Evolutionary conservation across 352 stramenopile genomes (phyloP).

Genomic region (Phytopythium aichiense): DNA sequence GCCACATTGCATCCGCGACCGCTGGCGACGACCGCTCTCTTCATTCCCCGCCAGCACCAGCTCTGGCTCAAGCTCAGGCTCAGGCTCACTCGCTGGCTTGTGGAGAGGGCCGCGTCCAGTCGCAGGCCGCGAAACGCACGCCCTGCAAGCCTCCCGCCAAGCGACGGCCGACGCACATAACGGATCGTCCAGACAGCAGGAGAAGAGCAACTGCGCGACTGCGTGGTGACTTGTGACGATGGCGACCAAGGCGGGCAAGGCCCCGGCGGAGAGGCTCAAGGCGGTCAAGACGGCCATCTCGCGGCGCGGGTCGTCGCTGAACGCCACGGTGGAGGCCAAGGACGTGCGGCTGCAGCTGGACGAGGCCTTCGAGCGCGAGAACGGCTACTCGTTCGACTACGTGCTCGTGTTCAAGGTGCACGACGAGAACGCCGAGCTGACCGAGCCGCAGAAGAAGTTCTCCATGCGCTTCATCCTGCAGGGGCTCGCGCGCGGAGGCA

Average conservation of each 20-base stretch:
- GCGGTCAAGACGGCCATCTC: slow-evolving; percentile 63
- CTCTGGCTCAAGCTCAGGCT: no score
- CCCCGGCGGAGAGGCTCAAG: slow-evolving; percentile 31
- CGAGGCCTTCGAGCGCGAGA: slow-evolving; percentile 51
- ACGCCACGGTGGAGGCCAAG: slow-evolving; percentile 55
- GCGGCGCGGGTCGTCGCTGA: slow-evolving; percentile 58
- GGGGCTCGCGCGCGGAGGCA: slow-evolving; percentile 55
- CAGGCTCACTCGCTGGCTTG: no score
- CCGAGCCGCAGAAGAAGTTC: slow-evolving; percentile 52
- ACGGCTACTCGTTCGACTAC: slow-evolving; percentile 82
- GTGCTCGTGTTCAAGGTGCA: slow-evolving; percentile 81
- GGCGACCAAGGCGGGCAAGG: slow-evolving; percentile 16
- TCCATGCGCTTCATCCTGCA: slow-evolving; percentile 73
- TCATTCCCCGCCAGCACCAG: not conserved
- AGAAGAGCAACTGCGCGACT: not conserved
- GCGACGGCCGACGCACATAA: no score
- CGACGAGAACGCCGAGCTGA: slow-evolving; percentile 54
- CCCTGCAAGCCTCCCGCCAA: no score
- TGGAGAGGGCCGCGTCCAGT: not conserved
- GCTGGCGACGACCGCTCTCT: not conserved
- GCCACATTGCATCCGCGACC: not conserved
- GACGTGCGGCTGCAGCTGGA: slow-evolving; percentile 61
- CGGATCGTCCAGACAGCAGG: not conserved
- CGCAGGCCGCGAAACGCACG: no score
- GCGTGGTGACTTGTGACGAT: no score